A percentile compares a stretch with the other conserved stretches of the same genome.
phyloP scores from a whole-genome alignment of 2,329 filamentous ascomycete genomes.

The Fusarium musae region DNA sequence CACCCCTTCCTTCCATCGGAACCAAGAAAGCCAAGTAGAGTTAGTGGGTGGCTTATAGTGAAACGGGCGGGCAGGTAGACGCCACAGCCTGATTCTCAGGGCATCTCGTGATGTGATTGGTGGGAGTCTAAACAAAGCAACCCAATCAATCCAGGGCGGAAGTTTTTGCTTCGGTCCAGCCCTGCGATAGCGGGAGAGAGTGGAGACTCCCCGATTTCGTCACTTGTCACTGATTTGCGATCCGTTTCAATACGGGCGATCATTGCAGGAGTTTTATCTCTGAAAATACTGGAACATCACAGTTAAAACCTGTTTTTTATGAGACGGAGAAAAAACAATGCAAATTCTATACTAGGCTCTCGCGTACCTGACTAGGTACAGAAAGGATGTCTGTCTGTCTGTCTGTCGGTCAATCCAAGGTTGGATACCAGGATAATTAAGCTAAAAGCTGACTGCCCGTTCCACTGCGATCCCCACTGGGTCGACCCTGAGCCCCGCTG shows the following conservation, averaged over 20 bases:
- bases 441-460: slow-evolving; percentile 25
- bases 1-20: slow-evolving; percentile 3
- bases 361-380: slow-evolving; percentile 23
- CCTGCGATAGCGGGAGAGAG: slow-evolving; percentile 33
- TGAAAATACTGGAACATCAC: no score
- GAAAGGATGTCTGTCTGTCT: background rate
- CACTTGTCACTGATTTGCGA: background rate
- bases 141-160: slow-evolving; percentile 20
- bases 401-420: slow-evolving; percentile 5
- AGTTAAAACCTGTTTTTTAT: background rate
- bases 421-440: background rate
- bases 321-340: background rate
- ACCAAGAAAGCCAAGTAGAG: slow-evolving; percentile 3
- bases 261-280: background rate
- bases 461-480: slow-evolving; percentile 4
- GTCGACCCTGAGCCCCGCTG: slow-evolving; percentile 17
- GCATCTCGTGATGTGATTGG: slow-evolving; percentile 17
- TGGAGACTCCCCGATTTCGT: slow-evolving; percentile 3
- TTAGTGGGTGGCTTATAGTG: slow-evolving; percentile 22
- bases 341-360: background rate
- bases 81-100: slow-evolving; percentile 32
- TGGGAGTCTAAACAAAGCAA: slow-evolving; percentile 14
- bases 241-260: background rate
- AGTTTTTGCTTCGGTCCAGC: slow-evolving; percentile 31
- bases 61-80: slow-evolving; percentile 32